These are phyloP conservation scores for Quercus tomentella DNA, from an alignment of 331 rosid genomes.

Conservation along the genomic window DNA sequence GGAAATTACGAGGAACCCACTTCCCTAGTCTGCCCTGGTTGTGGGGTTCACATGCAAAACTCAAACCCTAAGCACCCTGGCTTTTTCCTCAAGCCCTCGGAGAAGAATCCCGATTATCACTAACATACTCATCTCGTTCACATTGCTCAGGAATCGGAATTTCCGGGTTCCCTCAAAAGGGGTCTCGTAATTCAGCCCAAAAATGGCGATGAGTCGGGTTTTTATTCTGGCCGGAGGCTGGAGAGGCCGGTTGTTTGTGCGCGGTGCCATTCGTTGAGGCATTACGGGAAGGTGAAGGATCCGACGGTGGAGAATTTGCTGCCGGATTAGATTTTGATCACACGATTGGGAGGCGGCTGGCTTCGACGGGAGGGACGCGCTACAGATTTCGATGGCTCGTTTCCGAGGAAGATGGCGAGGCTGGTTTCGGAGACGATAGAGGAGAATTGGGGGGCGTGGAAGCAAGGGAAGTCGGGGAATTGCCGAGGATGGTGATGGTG, in stretches of 20 bases:
- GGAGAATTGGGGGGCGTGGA: constrained; percentile 64
- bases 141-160: constrained; percentile 55
- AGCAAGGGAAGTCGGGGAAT: constrained; percentile 82
- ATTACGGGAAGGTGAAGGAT: constrained; percentile 87
- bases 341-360: constrained; percentile 75
- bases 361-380: constrained; percentile 54
- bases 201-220: constrained; percentile 11
- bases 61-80: constrained; percentile 69
- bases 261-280: constrained; percentile 80
- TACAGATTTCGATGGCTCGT: constrained; percentile 82
- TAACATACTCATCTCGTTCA: constrained; percentile 47
- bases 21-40: constrained; percentile 69
- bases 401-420: constrained; percentile 72
- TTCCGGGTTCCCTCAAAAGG: constrained; percentile 61
- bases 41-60: constrained; percentile 85
- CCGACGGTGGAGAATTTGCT: constrained; percentile 74
- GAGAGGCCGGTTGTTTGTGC: constrained; percentile 77
- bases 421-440: constrained; percentile 67
- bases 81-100: constrained; percentile 70
- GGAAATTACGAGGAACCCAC: constrained; percentile 70
- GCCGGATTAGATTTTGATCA: constrained; percentile 84
- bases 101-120: constrained; percentile 47
- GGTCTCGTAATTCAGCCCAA: constrained; percentile 57
- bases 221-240: constrained; percentile 8
- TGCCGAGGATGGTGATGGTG: constrained; percentile 81